Conservation (phyloP, 306 rosid genomes). For the apple (Malus domestica) region DNA sequence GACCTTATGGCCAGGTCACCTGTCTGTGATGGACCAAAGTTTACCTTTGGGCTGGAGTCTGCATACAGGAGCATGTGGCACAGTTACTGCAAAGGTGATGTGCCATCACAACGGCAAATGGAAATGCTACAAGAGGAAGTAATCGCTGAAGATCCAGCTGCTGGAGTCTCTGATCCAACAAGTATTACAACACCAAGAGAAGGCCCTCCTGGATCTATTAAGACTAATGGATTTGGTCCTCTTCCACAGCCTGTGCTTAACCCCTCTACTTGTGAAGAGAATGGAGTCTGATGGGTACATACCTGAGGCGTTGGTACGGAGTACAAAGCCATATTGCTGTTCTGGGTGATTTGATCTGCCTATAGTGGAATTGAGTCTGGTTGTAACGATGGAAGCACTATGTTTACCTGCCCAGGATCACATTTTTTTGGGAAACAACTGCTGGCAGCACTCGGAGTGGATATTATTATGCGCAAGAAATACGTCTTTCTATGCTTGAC, state of each 20-base stretch:
- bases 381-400: conserved; percentile 12
- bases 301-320: not conserved
- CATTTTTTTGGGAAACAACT: conserved; percentile 28
- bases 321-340: conserved; percentile 23
- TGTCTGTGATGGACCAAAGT: conserved; percentile 73
- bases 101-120: conserved; percentile 64
- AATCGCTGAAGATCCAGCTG: conserved; percentile 24
- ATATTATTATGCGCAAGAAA: conserved; percentile 15
- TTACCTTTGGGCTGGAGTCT: conserved; percentile 57
- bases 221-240: conserved; percentile 50
- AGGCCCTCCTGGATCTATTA: conserved; percentile 37
- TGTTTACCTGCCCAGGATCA: conserved; percentile 22
- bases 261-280: conserved; percentile 42
- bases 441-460: conserved; percentile 21
- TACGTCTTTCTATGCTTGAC: not conserved
- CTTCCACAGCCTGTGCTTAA: conserved; percentile 24
- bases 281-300: conserved; percentile 30
- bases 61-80: conserved; percentile 74
- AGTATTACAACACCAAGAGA: conserved; percentile 26
- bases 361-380: conserved; percentile 22
- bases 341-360: conserved; percentile 24
- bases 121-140: conserved; percentile 39
- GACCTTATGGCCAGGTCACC: conserved; percentile 80
- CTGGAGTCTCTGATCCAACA: conserved; percentile 23
- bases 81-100: conserved; percentile 84